Evolutionary conservation across 192 early-diverging fungal genomes (phyloP).

Genomic region (Phycomyces nitens): DNA sequence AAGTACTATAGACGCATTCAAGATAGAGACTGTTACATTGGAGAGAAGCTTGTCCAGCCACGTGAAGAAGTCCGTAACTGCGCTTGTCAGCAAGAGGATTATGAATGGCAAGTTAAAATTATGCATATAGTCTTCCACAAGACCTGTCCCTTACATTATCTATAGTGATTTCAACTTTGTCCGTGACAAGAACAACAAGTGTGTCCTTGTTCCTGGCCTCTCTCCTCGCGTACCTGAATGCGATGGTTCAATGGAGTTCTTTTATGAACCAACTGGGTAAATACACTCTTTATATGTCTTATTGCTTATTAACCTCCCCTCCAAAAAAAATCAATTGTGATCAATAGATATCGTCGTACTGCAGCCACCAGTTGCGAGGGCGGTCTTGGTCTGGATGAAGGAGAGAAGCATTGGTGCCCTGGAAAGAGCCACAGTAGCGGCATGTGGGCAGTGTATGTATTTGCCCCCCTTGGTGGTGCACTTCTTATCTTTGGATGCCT

Average conservation of each 20-base stretch:
- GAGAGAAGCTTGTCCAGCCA: slow-evolving; percentile 60
- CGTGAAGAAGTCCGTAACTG: slow-evolving; percentile 59
- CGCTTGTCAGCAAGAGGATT: slow-evolving; percentile 74
- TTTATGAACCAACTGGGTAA: slow-evolving; percentile 64
- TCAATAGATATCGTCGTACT: slow-evolving; percentile 78
- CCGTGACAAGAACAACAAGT: slow-evolving; percentile 55
- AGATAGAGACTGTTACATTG: slow-evolving; percentile 70
- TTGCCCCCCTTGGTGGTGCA: slow-evolving; percentile 31
- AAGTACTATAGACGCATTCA: slow-evolving; percentile 71
- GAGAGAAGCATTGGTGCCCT: slow-evolving; percentile 65
- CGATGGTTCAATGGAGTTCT: slow-evolving; percentile 55
- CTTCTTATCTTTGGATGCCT: slow-evolving; percentile 26
- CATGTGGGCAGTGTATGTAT: slow-evolving; percentile 29
- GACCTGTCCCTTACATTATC: neutral
- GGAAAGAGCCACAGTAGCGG: slow-evolving; percentile 39
- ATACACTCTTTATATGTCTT: neutral
- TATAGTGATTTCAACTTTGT: slow-evolving; percentile 75
- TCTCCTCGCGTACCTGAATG: slow-evolving; percentile 52
- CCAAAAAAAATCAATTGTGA: no score
- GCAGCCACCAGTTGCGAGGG: slow-evolving; percentile 79
- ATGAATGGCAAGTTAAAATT: slow-evolving; percentile 62
- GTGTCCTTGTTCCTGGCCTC: slow-evolving; percentile 61
- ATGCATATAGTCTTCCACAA: neutral
- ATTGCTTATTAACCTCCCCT: neutral
- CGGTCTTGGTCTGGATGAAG: slow-evolving; percentile 47